A percentile compares a stretch with the other conserved stretches of the same genome.
Conservation (phyloP, 148 eudicot genomes). For the Camellia granthamiana region DNA sequence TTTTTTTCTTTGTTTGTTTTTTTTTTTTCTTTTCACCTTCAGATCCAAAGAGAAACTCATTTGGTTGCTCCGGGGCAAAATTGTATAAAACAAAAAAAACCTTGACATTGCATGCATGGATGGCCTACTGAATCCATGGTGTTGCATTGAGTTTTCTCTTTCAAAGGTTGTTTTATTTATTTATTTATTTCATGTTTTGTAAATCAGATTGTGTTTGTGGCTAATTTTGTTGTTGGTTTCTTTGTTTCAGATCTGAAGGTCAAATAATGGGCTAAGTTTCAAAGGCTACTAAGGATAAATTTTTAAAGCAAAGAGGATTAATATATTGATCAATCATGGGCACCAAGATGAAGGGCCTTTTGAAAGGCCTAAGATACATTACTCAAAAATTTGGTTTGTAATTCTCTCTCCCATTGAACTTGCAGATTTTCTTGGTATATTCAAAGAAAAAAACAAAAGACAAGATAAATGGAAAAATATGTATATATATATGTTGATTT, state of each 20-base stretch:
- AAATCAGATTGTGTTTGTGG: neutral
- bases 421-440: neutral
- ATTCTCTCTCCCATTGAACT: neutral
- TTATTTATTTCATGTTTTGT: neutral
- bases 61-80: neutral
- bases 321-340: constrained; percentile 19
- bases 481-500: no score
- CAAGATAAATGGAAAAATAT: no score
- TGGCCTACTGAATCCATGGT: neutral
- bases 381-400: constrained; percentile 54
- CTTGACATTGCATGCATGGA: neutral
- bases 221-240: neutral
- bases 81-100: no score
- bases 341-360: constrained; percentile 63
- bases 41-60: constrained; percentile 8
- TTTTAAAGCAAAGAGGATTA: constrained; percentile 4
- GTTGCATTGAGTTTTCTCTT: constrained; percentile 12
- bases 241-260: constrained; percentile 22
- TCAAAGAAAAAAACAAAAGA: neutral
- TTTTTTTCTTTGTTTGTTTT: neutral
- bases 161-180: constrained; percentile 13
- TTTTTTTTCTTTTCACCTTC: constrained; percentile 20
- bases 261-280: constrained; percentile 1
- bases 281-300: constrained; percentile 15
- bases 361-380: constrained; percentile 61